Conservation (phyloP, 164 flowering plant species). For the Piper betle region DNA sequence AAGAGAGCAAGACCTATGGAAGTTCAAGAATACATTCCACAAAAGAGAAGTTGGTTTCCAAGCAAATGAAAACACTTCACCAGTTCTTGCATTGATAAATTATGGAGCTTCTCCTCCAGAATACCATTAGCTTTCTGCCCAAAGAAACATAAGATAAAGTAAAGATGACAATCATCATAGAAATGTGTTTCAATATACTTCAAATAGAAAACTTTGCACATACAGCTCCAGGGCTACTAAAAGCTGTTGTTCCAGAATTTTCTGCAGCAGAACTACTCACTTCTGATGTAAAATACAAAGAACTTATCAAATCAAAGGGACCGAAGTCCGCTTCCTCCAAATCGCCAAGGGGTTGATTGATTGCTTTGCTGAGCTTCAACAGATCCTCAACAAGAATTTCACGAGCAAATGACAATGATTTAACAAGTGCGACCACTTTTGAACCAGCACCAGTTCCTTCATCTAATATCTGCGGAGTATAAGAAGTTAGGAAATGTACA, state of each 20-base stretch:
- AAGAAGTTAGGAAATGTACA: background rate
- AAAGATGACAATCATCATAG: no score
- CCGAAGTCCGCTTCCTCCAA: conserved; percentile 33
- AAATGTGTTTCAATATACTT: background rate
- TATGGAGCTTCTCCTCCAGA: conserved; percentile 25
- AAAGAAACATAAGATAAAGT: conserved; percentile 1
- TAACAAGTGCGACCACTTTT: conserved; percentile 34
- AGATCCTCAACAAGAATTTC: conserved; percentile 59
- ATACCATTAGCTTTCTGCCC: conserved; percentile 35
- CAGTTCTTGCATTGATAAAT: conserved; percentile 34
- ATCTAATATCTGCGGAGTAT: conserved; percentile 19
- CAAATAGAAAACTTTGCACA: conserved; percentile 10
- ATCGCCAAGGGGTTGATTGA: conserved; percentile 43
- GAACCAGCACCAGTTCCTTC: conserved; percentile 17
- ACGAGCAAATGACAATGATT: conserved; percentile 51
- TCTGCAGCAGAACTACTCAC: conserved; percentile 15
- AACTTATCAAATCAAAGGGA: conserved; percentile 22
- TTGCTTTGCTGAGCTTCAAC: conserved; percentile 50
- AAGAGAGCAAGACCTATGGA: conserved; percentile 60
- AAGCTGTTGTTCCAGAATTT: conserved; percentile 10
- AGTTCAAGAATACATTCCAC: conserved; percentile 67
- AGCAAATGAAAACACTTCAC: conserved; percentile 29
- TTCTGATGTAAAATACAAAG: conserved; percentile 11
- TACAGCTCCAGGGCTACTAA: conserved; percentile 7
- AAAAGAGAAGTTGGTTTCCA: conserved; percentile 53